These are phyloP conservation scores for Hyaloscypha finlandica DNA, from an alignment of 495 filamentous ascomycete genomes.

Conservation along the genomic window DNA sequence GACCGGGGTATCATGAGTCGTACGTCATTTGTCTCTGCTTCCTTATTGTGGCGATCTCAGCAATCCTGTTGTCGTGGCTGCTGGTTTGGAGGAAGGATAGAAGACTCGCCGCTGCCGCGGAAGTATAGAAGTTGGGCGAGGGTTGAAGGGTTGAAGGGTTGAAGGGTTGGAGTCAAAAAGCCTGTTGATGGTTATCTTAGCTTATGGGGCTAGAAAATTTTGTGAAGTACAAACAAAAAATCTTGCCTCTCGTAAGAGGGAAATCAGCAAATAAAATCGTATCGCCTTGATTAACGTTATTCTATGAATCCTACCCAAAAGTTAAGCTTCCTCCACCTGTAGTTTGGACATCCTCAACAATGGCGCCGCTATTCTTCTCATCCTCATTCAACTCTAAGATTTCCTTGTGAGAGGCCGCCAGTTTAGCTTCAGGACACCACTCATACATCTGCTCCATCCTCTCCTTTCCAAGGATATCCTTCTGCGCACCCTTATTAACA, in stretches of 20 bases:
- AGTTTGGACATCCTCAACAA: not conserved
- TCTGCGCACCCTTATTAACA: not conserved
- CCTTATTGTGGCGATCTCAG: conserved; percentile 38
- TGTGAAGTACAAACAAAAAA: not conserved
- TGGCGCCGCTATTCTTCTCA: not conserved
- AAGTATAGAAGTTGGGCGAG: no score
- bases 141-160: no score
- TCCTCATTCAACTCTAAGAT: not conserved
- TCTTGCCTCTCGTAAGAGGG: not conserved
- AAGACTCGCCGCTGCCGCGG: not conserved
- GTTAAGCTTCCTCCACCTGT: not conserved
- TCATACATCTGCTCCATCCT: not conserved
- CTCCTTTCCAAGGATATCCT: not conserved
- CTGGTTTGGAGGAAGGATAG: conserved; percentile 39
- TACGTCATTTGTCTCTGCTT: conserved; percentile 45
- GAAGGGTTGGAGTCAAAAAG: not conserved
- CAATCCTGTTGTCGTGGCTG: conserved; percentile 40
- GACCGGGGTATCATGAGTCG: conserved; percentile 42
- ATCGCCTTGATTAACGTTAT: not conserved
- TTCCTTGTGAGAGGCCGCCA: not conserved
- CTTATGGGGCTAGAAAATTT: not conserved
- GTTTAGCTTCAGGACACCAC: not conserved
- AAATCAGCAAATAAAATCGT: not conserved
- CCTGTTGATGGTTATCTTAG: not conserved
- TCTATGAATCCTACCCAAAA: not conserved